Conservation (phyloP, 1,284 basidiomycete species). For the Baeospora myosura region DNA sequence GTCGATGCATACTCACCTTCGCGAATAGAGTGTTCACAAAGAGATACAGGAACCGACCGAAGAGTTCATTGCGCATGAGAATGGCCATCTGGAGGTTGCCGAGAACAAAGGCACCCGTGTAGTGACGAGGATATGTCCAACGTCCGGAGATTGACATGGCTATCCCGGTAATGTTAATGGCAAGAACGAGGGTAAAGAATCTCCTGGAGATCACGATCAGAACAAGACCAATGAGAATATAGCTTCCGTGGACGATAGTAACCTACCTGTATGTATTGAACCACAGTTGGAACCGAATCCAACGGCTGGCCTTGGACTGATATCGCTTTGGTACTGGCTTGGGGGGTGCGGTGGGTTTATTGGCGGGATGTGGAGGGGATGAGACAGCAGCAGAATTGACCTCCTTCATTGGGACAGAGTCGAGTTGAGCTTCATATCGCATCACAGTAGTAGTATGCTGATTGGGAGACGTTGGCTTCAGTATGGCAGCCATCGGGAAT, state of each 20-base stretch:
- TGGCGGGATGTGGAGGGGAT: neutral
- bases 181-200: slow-evolving; percentile 49
- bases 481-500: slow-evolving; percentile 13
- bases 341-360: slow-evolving; percentile 3
- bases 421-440: too few relatives aligned
- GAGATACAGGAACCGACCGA: slow-evolving; percentile 53
- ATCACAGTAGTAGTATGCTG: neutral
- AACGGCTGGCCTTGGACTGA: slow-evolving; percentile 24
- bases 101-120: slow-evolving; percentile 51
- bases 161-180: slow-evolving; percentile 44
- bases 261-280: slow-evolving; percentile 59
- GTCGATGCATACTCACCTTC: slow-evolving; percentile 33
- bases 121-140: slow-evolving; percentile 53
- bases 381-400: neutral
- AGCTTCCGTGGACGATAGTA: neutral
- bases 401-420: neutral
- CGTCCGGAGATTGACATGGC: slow-evolving; percentile 40
- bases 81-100: slow-evolving; percentile 50
- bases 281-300: slow-evolving; percentile 52
- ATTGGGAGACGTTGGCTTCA: neutral
- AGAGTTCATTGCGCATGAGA: slow-evolving; percentile 52
- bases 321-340: slow-evolving; percentile 14
- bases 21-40: slow-evolving; percentile 53
- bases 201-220: slow-evolving; percentile 32
- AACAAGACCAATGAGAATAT: neutral